Evolutionary conservation across 805 yeast genomes (phyloP).

Genomic region (Wickerhamomyces chaumierensis): DNA sequence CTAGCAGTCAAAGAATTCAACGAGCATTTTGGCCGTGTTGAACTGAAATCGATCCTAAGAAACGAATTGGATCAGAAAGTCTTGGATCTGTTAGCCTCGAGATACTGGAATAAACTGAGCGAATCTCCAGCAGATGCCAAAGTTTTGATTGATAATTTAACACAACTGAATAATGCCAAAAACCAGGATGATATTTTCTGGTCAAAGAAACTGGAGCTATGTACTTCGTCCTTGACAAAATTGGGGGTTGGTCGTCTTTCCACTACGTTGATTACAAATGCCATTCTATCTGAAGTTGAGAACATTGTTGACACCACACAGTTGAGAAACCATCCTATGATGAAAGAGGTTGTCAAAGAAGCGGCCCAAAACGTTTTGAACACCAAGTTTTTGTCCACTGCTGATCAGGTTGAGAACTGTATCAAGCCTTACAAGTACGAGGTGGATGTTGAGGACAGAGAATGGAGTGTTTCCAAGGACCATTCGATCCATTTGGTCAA

Average conservation of each 20-base stretch:
- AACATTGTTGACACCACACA: conserved; percentile 65
- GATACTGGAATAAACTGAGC: conserved; percentile 74
- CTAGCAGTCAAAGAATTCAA: conserved; percentile 80
- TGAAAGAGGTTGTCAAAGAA: conserved; percentile 67
- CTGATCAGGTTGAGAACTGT: conserved; percentile 97
- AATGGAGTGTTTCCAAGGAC: conserved; percentile 77
- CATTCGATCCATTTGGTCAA: conserved; percentile 62
- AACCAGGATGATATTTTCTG: conserved; percentile 74
- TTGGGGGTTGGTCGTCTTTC: conserved; percentile 89
- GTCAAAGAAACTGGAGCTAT: conserved; percentile 77
- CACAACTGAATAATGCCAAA: conserved; percentile 43
- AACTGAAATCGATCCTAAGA: conserved; percentile 66
- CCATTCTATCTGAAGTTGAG: conserved; percentile 67
- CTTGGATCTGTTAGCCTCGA: conserved; percentile 73
- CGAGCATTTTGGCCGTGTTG: conserved; percentile 70
- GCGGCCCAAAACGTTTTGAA: conserved; percentile 76
- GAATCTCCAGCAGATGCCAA: conserved; percentile 11
- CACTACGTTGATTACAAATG: conserved; percentile 71
- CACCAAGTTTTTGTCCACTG: conserved; percentile 75
- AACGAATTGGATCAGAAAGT: conserved; percentile 84
- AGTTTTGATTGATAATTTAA: conserved; percentile 30
- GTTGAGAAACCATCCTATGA: conserved; percentile 76
- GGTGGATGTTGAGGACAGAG: conserved; percentile 91
- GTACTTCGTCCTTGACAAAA: conserved; percentile 78
- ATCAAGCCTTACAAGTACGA: conserved; percentile 97